Conservation (phyloP, 345 rosid genomes). For the Eucalyptus regnans region DNA sequence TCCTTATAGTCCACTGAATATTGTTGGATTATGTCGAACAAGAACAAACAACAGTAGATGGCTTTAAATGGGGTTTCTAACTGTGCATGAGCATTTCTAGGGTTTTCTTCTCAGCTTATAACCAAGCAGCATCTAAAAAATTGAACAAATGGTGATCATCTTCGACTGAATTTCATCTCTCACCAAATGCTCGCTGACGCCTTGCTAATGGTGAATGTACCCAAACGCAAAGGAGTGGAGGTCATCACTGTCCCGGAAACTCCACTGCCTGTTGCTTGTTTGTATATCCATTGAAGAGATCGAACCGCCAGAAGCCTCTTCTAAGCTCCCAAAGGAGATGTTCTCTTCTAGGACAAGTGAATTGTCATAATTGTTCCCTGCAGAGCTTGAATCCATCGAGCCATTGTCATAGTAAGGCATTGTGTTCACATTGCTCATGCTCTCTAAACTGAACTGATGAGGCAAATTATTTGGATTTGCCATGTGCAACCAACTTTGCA, state of each 20-base stretch:
- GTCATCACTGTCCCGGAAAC: slow-evolving; percentile 52
- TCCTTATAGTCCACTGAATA: not conserved
- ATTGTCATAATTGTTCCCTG: slow-evolving; percentile 23
- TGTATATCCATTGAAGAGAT: slow-evolving; percentile 36
- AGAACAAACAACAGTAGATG: not conserved
- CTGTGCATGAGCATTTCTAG: not conserved
- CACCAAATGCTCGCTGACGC: not conserved
- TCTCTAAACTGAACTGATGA: not conserved
- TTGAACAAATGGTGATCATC: not conserved
- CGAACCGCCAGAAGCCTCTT: slow-evolving; percentile 30
- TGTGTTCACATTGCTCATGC: not conserved
- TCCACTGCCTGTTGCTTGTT: slow-evolving; percentile 31
- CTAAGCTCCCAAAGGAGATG: slow-evolving; percentile 34
- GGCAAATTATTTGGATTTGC: not conserved
- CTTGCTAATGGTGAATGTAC: not conserved
- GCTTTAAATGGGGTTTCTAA: not conserved
- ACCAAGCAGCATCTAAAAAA: not conserved
- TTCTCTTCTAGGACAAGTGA: slow-evolving; percentile 25
- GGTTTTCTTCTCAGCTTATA: not conserved
- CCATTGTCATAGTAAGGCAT: slow-evolving; percentile 3
- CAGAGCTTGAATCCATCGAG: slow-evolving; percentile 17
- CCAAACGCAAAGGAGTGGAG: slow-evolving; percentile 1
- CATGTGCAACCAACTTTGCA: slow-evolving; percentile 34
- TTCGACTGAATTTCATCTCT: not conserved
- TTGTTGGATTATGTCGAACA: not conserved